Percentiles rank a stretch among this genome's conserved stretches.
These are phyloP conservation scores for Paspalum vaginatum DNA, from an alignment of 176 grass and related monocot genomes.

Conservation along the genomic window DNA sequence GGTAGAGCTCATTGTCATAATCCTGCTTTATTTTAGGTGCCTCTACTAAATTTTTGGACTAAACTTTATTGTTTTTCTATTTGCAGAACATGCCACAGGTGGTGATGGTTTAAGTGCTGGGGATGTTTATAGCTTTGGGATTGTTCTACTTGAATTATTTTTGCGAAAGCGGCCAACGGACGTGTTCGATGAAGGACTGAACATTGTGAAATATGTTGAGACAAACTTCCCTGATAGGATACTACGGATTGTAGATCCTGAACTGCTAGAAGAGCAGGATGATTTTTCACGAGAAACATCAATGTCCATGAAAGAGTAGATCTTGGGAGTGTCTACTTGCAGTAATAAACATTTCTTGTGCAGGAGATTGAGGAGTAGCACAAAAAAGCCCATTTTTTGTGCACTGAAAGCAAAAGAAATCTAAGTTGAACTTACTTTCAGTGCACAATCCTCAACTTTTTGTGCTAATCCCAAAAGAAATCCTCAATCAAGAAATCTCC, in stretches of 20 bases:
- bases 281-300: not conserved
- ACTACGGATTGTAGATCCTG: conserved; percentile 20
- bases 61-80: not conserved
- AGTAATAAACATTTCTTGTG: not conserved
- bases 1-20: too few relatives aligned
- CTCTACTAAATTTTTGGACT: too few relatives aligned
- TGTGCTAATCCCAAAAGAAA: too few relatives aligned
- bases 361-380: too few relatives aligned
- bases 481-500: too few relatives aligned
- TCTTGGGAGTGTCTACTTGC: too few relatives aligned
- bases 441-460: too few relatives aligned
- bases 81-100: conserved; percentile 29
- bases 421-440: too few relatives aligned
- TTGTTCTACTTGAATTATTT: conserved; percentile 33
- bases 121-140: conserved; percentile 34
- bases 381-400: too few relatives aligned
- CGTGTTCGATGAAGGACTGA: conserved; percentile 16
- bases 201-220: conserved; percentile 28
- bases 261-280: conserved; percentile 25
- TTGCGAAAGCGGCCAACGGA: conserved; percentile 31
- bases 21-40: too few relatives aligned
- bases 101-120: conserved; percentile 16
- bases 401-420: too few relatives aligned
- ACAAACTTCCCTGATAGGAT: conserved; percentile 13
- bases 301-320: too few relatives aligned